Percentiles rank a stretch among this genome's conserved stretches.
Conservation (phyloP, 192 early-diverging fungal genomes). For the Coemansia guatemalensis region DNA sequence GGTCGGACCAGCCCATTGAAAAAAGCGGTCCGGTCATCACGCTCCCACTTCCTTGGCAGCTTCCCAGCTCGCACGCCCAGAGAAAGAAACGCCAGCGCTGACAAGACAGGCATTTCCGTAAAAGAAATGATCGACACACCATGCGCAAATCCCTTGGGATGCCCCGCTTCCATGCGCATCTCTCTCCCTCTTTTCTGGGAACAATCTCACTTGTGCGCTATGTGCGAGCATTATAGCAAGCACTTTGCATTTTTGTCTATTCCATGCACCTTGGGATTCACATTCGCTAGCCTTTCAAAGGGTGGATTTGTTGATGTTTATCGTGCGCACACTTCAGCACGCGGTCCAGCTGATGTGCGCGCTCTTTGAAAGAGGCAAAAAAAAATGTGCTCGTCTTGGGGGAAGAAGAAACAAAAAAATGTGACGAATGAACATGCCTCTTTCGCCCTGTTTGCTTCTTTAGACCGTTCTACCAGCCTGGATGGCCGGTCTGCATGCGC, state of each 20-base stretch:
- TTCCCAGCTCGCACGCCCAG: background rate
- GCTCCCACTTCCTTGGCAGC: background rate
- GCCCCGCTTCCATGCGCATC: background rate
- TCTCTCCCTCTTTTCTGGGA: background rate
- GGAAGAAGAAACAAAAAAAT: background rate
- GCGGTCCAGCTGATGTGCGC: background rate
- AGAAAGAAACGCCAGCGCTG: background rate
- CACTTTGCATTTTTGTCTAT: background rate
- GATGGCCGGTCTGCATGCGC: too few species aligned
- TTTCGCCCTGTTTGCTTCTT: background rate
- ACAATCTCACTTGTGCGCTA: too few species aligned
- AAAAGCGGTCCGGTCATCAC: background rate
- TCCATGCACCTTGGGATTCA: background rate
- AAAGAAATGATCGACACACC: background rate
- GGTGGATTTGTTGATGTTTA: background rate
- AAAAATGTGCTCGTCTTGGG: too few species aligned
- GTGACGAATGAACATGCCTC: background rate
- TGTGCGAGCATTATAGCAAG: too few species aligned
- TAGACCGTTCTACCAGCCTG: background rate
- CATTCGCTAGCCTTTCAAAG: background rate
- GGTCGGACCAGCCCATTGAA: background rate
- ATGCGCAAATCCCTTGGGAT: background rate
- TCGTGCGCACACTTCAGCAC: background rate
- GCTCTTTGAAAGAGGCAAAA: background rate
- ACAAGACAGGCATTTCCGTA: background rate